Evolutionary conservation across 1,284 basidiomycete species (phyloP), one percentile per base, ranked within the genome.

Genomic region (Blastosporella zonata): DNA sequence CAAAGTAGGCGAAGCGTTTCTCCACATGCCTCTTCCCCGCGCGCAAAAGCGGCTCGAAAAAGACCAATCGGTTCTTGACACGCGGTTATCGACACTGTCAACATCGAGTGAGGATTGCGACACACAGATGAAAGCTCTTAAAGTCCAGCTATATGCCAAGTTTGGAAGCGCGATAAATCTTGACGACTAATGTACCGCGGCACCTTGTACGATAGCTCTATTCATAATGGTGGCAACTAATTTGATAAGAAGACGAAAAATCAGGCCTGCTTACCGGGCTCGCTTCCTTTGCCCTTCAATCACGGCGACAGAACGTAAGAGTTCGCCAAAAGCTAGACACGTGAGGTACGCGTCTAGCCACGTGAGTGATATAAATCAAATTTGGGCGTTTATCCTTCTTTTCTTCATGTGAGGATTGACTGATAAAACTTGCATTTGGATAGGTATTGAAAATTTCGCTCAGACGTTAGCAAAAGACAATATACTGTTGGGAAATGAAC

Each of bases 151-250:
- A 59, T 97, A 97, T 63, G 90, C 90, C 33, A 95, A 94, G 69
- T 97, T 97, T 63, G 94, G 94, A 25, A 84, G 79, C 46, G 90
- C 93, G 47, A 97, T 97, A 70, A 97, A 95, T 66, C 77, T 95
- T 46, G 92, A 95, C 65, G 49, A 56, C 21, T 57, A 43, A 36
- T 25, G 29, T 43, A 43, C 3, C 1, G 5, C 25, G 17, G 2
- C 15, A 20, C 17, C 29, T 28, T 36, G n/a, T 28, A 46, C 27
- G 15, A 47, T 22, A 40, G 22, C 43, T 40, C 37, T n/a, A 15
- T 22, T 25, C 27, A 37, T 6, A 8, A 34, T 25, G 20, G 12
- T 37, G 17, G 12, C 12, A 37, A 21, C 21, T 21, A 37, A 21
- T 37, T 10, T 12, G 18, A 12, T 31, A 31, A 3, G 29, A 31